Conservation (phyloP, 2,329 filamentous ascomycete species). For the Colletotrichum costaricense region DNA sequence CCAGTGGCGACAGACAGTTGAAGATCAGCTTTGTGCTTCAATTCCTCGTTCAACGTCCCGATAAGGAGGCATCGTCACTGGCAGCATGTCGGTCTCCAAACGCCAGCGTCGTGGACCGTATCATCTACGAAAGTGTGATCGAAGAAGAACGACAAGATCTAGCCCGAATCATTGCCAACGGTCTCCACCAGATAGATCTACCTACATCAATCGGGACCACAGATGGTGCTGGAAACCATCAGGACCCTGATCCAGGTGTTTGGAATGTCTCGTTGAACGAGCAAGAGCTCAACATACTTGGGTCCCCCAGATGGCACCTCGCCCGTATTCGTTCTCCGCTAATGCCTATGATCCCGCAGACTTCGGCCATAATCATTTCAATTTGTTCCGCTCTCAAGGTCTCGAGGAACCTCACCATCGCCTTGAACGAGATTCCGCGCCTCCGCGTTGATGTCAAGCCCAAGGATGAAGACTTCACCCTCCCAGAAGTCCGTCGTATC, state of each 20-base stretch:
- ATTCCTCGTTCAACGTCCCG: not conserved
- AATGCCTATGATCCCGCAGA: not conserved
- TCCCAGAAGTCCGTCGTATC: not conserved
- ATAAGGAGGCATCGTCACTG: not conserved
- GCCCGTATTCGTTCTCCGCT: slow-evolving; percentile 6
- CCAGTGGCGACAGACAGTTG: not conserved
- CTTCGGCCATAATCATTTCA: not conserved
- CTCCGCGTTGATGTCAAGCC: slow-evolving; percentile 13
- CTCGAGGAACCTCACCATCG: not conserved
- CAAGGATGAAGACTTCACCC: not conserved
- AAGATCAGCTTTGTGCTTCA: not conserved
- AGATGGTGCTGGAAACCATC: not conserved
- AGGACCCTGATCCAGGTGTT: too few species aligned
- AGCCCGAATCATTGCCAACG: not conserved
- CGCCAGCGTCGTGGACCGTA: not conserved
- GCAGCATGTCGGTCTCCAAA: not conserved
- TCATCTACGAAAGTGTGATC: not conserved
- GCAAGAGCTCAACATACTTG: not conserved
- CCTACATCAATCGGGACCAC: not conserved
- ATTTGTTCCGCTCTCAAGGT: not conserved
- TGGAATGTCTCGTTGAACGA: not conserved
- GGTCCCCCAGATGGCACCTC: not conserved
- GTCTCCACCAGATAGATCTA: not conserved
- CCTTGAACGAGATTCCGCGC: not conserved
- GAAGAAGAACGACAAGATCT: not conserved